Evolutionary conservation across 2,329 filamentous ascomycete genomes (phyloP).

Genomic region (Geosmithia morbida): DNA sequence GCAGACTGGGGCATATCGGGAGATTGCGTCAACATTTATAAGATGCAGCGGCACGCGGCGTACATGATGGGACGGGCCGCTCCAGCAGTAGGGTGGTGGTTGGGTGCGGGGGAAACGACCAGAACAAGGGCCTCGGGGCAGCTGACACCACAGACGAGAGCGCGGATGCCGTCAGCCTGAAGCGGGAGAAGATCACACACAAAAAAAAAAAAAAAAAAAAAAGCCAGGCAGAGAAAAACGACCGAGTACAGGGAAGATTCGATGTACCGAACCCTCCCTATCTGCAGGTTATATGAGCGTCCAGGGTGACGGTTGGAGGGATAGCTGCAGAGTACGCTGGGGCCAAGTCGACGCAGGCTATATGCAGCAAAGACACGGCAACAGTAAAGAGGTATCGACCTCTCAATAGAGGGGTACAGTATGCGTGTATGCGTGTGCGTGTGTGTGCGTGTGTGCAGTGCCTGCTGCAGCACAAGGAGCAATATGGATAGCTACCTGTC

Average conservation of each 20-base stretch:
- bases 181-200: neutral
- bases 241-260: neutral
- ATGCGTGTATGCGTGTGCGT: neutral
- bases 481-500: conserved; percentile 2
- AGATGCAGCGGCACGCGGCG: conserved; percentile 14
- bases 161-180: neutral
- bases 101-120: conserved; percentile 1
- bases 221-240: neutral
- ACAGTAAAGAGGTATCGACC: neutral
- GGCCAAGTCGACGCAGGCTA: neutral
- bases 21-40: conserved; percentile 23
- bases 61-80: conserved; percentile 18
- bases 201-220: neutral
- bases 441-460: neutral
- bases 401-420: conserved; percentile 1
- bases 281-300: neutral
- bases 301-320: neutral
- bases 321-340: neutral
- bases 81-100: conserved; percentile 7
- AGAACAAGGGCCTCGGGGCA: conserved; percentile 2
- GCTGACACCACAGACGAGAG: conserved; percentile 1
- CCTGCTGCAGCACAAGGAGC: neutral
- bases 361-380: neutral
- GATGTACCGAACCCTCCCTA: neutral
- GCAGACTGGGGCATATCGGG: conserved; percentile 9